Evolutionary conservation across 768 basidiomycete genomes (phyloP), one percentile per base, ranked within the genome.

Genomic region (Ramaria sp.): DNA sequence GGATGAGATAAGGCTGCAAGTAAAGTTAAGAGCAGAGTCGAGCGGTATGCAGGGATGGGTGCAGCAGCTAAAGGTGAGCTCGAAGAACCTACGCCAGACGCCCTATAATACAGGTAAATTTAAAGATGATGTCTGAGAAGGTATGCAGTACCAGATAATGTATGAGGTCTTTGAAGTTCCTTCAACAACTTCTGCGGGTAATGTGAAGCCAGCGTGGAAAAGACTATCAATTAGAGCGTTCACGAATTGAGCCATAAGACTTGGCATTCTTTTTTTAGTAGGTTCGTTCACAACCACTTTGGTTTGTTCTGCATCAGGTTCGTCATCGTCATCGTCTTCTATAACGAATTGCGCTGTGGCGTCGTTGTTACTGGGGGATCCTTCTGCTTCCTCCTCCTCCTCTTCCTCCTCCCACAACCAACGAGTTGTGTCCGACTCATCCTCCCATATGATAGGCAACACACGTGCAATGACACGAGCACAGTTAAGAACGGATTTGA

Each of bases 1-100:
- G 95, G 89, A 22, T 87, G 81, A 6, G 96, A 96, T 20, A 97
- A 76, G 2, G 97, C 72, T 49, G 96, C 78, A 37, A 93, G 81
- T 43, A 98, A 73, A 38, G 97, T 80, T 25, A 91, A 88, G 0
- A 98, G 74, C 36, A 97, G 85, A 70, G 97, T 93, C 1, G 80
- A 82, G 64, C 87, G 92, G 71, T 93, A 90, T 50, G 70, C 72
- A 63, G 96, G 91, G 51, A 82, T 78, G 24, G 73, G 72, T 59
- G 76, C 76, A 60, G 70, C 77, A 7, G 80, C 72, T 0, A 83
- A 83, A 7, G 81, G 77, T 64, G 88, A 84, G 36, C 77, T 72
- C 1, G 91, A 89, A 1, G 91, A 91, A 12, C 96, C 95, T 22
- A 99, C 79, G 12, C 95, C 95, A 63, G 41, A 6, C 3, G 52